Base-by-base conservation (phyloP, 2,329 filamentous ascomycete genomes). In the Cercospora citrullina region DNA sequence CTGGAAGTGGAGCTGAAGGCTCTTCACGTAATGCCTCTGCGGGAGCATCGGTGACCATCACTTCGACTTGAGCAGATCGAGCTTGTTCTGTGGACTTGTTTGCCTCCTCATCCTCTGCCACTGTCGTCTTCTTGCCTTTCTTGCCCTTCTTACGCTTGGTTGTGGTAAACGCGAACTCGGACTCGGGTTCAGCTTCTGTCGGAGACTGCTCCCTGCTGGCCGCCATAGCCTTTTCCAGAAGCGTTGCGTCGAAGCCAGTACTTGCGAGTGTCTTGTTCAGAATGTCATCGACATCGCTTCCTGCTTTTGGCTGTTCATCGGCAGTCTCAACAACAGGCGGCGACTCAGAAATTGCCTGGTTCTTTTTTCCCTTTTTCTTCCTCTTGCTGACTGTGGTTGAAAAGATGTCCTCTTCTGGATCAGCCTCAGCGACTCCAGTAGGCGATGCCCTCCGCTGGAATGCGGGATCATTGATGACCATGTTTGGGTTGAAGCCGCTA, bases 141-240 rank as follows among this genome's bases (percentile, higher is more conserved):
- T 82, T 84, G 36, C 74, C 75, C 74, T 83, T 84, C 72, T 82
- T 84, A 48, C 79, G 78, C 68, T 79, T 79, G 63, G 78, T 79
- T 59, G 78, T 76, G 66, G 78, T 72, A 73, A 79, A 69, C 63
- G 75, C 72, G 59, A 76, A 75, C 14, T 77, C 76, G 7, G 73
- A 70, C 14, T 77, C 75, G 23, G 74, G 72, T 12, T 68, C 64
- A 39, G 63, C 61, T 10, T 71, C 71, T 5, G 63, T 67, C 8
- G 72, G 64, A 5, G 72, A 64, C 28, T 69, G 60, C 21, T 73
- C 67, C n/a, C 61, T 72, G 65, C 81, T 80, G 4, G 76, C 68
- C 1, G 78, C 66, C 33, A 73, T 63, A 71, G 72, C 81, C 75
- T 68, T 79, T 77, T 70, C 79, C 69, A 72, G 80, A 68, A 80